These are phyloP conservation scores for Pelargonium myrrhifolium DNA, from an alignment of 441 rosid genomes.

Conservation along the genomic window DNA sequence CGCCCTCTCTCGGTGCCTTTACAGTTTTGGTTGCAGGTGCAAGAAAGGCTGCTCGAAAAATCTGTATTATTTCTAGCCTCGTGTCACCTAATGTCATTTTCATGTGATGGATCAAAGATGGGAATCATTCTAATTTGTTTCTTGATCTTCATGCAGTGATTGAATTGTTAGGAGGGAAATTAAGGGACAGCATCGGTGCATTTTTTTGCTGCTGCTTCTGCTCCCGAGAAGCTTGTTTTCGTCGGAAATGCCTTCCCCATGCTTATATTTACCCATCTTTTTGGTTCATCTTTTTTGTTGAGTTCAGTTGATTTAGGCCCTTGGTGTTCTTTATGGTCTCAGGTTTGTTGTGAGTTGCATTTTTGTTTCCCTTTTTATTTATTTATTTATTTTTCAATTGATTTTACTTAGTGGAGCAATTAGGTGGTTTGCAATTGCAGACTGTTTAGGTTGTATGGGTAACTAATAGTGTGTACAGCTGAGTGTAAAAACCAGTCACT, in stretches of 20 bases:
- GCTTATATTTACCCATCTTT: constrained; percentile 19
- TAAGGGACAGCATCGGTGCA: constrained; percentile 76
- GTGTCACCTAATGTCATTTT: neutral
- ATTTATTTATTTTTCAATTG: constrained; percentile 11
- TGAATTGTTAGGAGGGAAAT: constrained; percentile 30
- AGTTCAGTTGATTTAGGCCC: constrained; percentile 24
- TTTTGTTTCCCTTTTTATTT: constrained; percentile 24
- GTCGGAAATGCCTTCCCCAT: constrained; percentile 14
- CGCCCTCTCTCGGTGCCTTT: neutral
- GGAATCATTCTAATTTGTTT: constrained; percentile 5
- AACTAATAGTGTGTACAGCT: constrained; percentile 48
- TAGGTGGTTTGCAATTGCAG: constrained; percentile 33
- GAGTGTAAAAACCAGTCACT: constrained; percentile 34
- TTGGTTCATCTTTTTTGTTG: too few relatives aligned
- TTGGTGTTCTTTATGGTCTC: constrained; percentile 37
- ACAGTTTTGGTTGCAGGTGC: constrained; percentile 28
- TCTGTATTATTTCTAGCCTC: constrained; percentile 21
- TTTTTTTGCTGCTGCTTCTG: constrained; percentile 74
- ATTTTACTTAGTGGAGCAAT: constrained; percentile 19
- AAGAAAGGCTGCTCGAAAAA: constrained; percentile 30
- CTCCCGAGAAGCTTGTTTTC: constrained; percentile 45
- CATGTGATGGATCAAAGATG: neutral
- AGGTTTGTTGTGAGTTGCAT: constrained; percentile 42
- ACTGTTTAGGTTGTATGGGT: constrained; percentile 32
- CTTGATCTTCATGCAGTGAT: constrained; percentile 26